These are phyloP conservation scores for Quercus mongolica DNA, from an alignment of 306 rosid genomes.

Conservation along the genomic window DNA sequence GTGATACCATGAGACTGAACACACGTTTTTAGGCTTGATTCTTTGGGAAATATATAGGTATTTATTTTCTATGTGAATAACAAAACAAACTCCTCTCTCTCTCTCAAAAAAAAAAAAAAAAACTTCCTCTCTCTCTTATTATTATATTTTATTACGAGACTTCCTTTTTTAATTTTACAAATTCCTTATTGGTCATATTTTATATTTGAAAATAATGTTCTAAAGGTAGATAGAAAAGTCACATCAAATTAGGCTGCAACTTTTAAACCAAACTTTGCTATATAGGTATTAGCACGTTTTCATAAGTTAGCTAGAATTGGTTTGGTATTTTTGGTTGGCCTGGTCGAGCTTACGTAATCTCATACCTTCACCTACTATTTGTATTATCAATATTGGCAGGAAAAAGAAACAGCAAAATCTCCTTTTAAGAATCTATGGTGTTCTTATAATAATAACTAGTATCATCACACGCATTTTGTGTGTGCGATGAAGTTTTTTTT, in stretches of 20 bases:
- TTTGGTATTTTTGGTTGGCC: neutral
- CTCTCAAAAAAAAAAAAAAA: no score
- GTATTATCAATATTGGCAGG: neutral
- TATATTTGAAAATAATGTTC: neutral
- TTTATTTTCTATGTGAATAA: no score
- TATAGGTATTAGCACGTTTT: neutral
- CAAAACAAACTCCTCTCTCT: no score
- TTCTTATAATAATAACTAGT: no score
- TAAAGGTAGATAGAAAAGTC: neutral
- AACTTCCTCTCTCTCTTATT: no score
- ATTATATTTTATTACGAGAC: no score
- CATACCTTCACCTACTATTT: neutral
- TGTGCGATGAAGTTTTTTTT: fast-evolving
- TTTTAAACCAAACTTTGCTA: neutral
- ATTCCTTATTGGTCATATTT: neutral
- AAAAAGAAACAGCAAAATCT: neutral
- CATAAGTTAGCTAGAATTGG: neutral
- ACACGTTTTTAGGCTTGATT: no score
- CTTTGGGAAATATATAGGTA: no score
- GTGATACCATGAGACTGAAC: no score
- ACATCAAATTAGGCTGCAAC: neutral
- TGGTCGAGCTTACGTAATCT: neutral
- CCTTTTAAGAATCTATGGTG: neutral
- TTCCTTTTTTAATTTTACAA: neutral
- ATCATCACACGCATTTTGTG: fast-evolving